A percentile compares a stretch with the other conserved stretches of the same genome.
phyloP scores from a whole-genome alignment of 1,284 basidiomycete genomes.

The Pyrrhoderma noxium region DNA sequence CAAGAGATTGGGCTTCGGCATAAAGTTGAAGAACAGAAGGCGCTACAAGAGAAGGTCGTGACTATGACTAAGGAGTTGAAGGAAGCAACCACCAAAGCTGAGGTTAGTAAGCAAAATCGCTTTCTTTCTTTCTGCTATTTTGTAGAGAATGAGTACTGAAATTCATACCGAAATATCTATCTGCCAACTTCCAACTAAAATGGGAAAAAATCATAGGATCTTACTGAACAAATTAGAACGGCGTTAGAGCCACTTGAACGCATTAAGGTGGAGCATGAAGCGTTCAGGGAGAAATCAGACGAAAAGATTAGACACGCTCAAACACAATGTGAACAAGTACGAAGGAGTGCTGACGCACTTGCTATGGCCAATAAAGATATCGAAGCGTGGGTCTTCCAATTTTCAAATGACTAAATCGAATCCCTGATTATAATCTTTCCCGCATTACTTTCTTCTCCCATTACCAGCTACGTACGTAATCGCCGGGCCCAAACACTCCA shows the following conservation, averaged over 20 bases:
- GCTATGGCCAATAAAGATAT: slow-evolving; percentile 53
- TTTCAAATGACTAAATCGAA: not conserved
- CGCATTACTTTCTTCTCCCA: not conserved
- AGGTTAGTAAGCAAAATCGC: slow-evolving; percentile 36
- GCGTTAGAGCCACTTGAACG: slow-evolving; percentile 62
- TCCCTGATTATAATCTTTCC: no score
- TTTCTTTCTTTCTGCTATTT: not conserved
- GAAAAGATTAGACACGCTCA: slow-evolving; percentile 45
- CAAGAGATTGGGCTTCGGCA: slow-evolving; percentile 53
- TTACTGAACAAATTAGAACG: slow-evolving; percentile 57
- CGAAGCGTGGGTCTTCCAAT: slow-evolving; percentile 42
- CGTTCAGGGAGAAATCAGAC: slow-evolving; percentile 20
- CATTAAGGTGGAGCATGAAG: slow-evolving; percentile 51
- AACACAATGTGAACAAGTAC: slow-evolving; percentile 56
- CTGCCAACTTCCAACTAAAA: no score
- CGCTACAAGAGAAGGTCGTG: slow-evolving; percentile 54
- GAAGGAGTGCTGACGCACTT: slow-evolving; percentile 58
- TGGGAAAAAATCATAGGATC: slow-evolving; percentile 47
- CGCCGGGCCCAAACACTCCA: slow-evolving; percentile 57
- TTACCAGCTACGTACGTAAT: slow-evolving; percentile 63
- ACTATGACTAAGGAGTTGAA: slow-evolving; percentile 55
- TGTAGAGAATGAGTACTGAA: no score
- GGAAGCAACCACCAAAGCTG: slow-evolving; percentile 35
- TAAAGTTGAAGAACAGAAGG: slow-evolving; percentile 56
- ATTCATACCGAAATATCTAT: no score